Conservation (phyloP, 108 stramenopile genomes). For the Nitzschia palea region DNA sequence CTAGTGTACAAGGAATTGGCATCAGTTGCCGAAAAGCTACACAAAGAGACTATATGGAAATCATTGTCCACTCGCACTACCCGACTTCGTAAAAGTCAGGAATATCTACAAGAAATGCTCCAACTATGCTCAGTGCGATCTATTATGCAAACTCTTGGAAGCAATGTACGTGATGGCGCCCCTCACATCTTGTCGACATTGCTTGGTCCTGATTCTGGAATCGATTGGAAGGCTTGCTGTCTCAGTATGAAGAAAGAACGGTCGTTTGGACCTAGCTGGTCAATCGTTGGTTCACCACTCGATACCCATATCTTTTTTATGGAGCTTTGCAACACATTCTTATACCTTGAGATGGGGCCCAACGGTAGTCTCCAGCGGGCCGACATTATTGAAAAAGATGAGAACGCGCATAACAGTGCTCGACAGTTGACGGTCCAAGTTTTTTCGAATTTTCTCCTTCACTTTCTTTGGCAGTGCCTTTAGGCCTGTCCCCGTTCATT, state of each 20-base stretch:
- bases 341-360: conserved; percentile 21
- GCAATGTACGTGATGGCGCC: not conserved
- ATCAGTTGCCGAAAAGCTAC: conserved; percentile 23
- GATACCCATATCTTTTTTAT: conserved; percentile 24
- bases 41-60: conserved; percentile 36
- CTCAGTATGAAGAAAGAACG: conserved; percentile 31
- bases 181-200: conserved; percentile 14
- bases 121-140: conserved; percentile 7
- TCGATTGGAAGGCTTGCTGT: conserved; percentile 34
- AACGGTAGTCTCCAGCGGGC: conserved; percentile 3
- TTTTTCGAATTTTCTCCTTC: conserved; percentile 24
- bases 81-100: not conserved
- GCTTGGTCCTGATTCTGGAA: conserved; percentile 19
- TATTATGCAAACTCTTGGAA: conserved; percentile 2
- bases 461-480: conserved; percentile 24
- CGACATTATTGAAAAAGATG: conserved; percentile 27
- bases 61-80: conserved; percentile 14
- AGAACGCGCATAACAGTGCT: not conserved
- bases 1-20: conserved; percentile 28
- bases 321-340: conserved; percentile 13
- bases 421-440: conserved; percentile 26
- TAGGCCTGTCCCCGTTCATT: not conserved
- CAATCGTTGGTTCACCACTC: conserved; percentile 2
- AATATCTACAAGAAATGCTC: conserved; percentile 17
- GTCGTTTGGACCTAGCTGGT: conserved; percentile 34